phyloP scores from a whole-genome alignment of 805 yeast species.

The Gaillardinia entomophila region DNA sequence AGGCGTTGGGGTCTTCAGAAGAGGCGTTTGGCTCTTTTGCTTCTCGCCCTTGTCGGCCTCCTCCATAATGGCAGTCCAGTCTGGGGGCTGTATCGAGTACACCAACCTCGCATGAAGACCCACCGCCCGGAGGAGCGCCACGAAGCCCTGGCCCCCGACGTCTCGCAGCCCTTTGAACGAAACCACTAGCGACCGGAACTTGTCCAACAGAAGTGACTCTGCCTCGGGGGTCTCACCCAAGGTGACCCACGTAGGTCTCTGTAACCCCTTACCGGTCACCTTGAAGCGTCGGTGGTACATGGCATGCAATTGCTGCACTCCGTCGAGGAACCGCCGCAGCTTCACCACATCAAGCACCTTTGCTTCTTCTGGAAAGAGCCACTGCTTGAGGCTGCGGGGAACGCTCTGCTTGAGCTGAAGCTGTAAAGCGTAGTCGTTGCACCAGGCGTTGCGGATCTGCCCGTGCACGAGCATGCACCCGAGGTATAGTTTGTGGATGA shows the following conservation, averaged over 20 bases:
- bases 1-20: background rate
- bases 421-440: slow-evolving; percentile 44
- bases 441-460: slow-evolving; percentile 66
- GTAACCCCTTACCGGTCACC: slow-evolving; percentile 35
- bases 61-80: slow-evolving; percentile 45
- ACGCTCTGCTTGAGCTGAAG: slow-evolving; percentile 37
- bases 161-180: slow-evolving; percentile 67
- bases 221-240: slow-evolving; percentile 10
- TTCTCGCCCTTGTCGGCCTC: background rate
- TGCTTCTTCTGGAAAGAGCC: slow-evolving; percentile 2
- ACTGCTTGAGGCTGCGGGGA: slow-evolving; percentile 25
- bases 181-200: slow-evolving; percentile 40
- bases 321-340: slow-evolving; percentile 69
- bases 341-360: slow-evolving; percentile 30
- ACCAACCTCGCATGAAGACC: slow-evolving; percentile 71
- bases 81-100: slow-evolving; percentile 87
- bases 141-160: slow-evolving; percentile 82
- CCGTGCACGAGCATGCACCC: slow-evolving; percentile 64
- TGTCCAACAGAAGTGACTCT: slow-evolving; percentile 26
- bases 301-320: slow-evolving; percentile 60
- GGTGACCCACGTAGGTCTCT: slow-evolving; percentile 34
- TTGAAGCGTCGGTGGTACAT: slow-evolving; percentile 55
- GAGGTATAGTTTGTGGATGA: slow-evolving; percentile 55
- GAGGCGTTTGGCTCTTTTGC: no score
- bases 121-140: slow-evolving; percentile 63